Conservation (phyloP, 2,329 filamentous ascomycete species). For the Tolypocladium guangdongense region DNA sequence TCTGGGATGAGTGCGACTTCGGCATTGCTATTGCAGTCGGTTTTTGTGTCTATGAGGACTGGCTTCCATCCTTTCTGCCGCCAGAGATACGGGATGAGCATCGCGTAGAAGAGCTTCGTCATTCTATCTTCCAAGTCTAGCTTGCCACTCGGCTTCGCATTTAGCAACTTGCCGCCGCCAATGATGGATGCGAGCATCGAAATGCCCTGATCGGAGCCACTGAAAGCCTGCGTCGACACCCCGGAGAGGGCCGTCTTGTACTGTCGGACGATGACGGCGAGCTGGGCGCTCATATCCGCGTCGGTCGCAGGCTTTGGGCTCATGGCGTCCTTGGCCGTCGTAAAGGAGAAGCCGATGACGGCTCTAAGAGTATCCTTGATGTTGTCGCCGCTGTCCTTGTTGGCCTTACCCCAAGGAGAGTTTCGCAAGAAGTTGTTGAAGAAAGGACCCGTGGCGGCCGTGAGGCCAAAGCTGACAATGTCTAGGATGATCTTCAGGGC, state of each 20-base stretch:
- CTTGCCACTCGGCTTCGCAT: neutral
- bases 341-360: neutral
- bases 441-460: neutral
- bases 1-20: neutral
- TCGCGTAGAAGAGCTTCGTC: neutral
- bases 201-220: neutral
- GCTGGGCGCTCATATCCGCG: neutral
- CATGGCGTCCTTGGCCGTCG: neutral
- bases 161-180: neutral
- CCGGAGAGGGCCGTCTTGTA: neutral
- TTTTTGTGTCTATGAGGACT: neutral
- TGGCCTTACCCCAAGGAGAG: neutral
- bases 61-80: neutral
- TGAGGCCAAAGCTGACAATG: neutral
- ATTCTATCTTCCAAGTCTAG: neutral
- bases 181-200: neutral
- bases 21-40: neutral
- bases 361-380: neutral
- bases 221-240: neutral
- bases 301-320: neutral
- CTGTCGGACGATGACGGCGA: neutral
- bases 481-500: neutral
- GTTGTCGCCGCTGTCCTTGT: neutral
- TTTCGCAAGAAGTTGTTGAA: neutral
- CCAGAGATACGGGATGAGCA: neutral